Conservation (phyloP, 2,329 filamentous ascomycete genomes). For the Tolypocladium ovalisporum region DNA sequence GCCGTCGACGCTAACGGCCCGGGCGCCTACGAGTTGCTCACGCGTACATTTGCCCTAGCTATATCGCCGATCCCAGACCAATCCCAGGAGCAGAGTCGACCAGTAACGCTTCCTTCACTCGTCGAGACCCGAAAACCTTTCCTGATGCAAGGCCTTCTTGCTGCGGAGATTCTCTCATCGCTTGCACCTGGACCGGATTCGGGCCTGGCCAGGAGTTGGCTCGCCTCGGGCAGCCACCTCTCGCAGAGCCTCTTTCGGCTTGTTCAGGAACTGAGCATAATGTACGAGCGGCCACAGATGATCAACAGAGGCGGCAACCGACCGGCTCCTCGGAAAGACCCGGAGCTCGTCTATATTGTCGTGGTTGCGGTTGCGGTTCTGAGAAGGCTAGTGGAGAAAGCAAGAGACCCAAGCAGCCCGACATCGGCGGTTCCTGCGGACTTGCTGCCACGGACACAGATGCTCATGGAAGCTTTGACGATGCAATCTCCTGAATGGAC, state of each 20-base stretch:
- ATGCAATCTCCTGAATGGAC: slow-evolving; percentile 52
- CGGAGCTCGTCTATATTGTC: slow-evolving; percentile 51
- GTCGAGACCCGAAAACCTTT: slow-evolving; percentile 79
- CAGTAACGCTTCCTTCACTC: slow-evolving; percentile 50
- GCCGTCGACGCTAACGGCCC: slow-evolving; percentile 54
- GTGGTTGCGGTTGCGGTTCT: slow-evolving; percentile 57
- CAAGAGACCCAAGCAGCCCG: slow-evolving; percentile 42
- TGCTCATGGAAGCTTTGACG: slow-evolving; percentile 54
- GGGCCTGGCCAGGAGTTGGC: slow-evolving; percentile 66
- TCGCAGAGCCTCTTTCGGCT: slow-evolving; percentile 69
- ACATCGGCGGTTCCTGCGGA: slow-evolving; percentile 43
- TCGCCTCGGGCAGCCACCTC: slow-evolving; percentile 75
- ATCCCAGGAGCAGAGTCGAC: slow-evolving; percentile 37
- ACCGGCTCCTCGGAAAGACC: slow-evolving; percentile 29
- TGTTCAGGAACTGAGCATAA: slow-evolving; percentile 58
- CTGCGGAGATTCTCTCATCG: slow-evolving; percentile 76
- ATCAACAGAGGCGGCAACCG: slow-evolving; percentile 18
- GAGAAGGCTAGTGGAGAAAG: slow-evolving; percentile 59
- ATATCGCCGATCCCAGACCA: slow-evolving; percentile 75
- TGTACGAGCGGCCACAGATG: slow-evolving; percentile 33
- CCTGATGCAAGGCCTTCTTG: slow-evolving; percentile 83
- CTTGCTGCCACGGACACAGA: slow-evolving; percentile 56
- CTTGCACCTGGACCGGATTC: slow-evolving; percentile 62
- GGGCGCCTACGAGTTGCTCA: slow-evolving; percentile 69
- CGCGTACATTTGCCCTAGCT: slow-evolving; percentile 75